Base-by-base conservation (phyloP, 768 basidiomycete species). In the Termitomyces heimii region DNA sequence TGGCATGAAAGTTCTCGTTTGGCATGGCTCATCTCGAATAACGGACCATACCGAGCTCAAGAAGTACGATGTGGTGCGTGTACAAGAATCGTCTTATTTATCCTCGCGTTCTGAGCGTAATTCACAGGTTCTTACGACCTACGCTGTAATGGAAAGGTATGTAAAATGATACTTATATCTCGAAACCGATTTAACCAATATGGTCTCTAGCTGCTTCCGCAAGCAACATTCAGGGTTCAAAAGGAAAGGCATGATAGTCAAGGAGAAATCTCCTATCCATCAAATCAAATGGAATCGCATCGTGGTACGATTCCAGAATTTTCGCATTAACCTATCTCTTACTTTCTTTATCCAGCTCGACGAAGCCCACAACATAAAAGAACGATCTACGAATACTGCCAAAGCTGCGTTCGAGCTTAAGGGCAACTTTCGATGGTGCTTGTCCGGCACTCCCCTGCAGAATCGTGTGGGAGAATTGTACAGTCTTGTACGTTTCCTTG, bases 381-480 rank as follows among this genome's bases (percentile, higher is more conserved):
- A 98, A 67, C 84, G 96, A 4, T 74, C 84, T 4, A 94, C 92
- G 1, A 98, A 96, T 67, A 98, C 96, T 0, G 95, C 96, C 1
- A 98, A 96, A 71, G 95, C 94, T n/a, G 83, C 93, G 0, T 99
- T 99, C 68, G 89, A 94, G 55, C 77, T 99, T 12, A 71, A 86
- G 62, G 83, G 88, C 54, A 82, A 82, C 49, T 92, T 83, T 62
- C 85, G 84, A 58, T 99, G 97, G 97, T 99, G 97, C 72, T 77
- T 99, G 29, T 97, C 94, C 32, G 95, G 95, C 5, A 98, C 96
- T 6, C 96, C 96, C 0, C 76, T 99, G 9, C 96, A 99, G 70
- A 98, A 98, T 67, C 88, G 97, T 62, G 97, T 99, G n/a, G 97
- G 97, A 61, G 97, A 99, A 69, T 73, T 99, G 50, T 99, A 99